Percentiles rank a stretch among this genome's conserved stretches.
phyloP scores from a whole-genome alignment of 2,329 filamentous ascomycete genomes.

The Aspergillus aculeatinus region DNA sequence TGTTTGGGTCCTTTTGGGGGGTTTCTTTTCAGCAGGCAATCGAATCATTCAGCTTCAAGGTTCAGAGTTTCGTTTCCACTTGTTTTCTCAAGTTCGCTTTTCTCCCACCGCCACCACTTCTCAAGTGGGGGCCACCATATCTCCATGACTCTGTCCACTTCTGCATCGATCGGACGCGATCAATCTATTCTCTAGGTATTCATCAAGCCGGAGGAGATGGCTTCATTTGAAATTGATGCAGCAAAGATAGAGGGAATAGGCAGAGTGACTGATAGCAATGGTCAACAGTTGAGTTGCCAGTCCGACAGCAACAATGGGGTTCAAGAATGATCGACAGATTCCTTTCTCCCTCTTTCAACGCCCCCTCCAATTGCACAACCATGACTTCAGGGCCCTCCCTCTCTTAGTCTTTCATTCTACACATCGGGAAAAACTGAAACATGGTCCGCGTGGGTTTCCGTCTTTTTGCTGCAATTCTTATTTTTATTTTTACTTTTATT shows the following conservation, averaged over 20 bases:
- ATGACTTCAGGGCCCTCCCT: background rate
- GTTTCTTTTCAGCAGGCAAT: background rate
- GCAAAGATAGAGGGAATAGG: too few relatives aligned
- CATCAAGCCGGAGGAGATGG: background rate
- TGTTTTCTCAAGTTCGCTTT: background rate
- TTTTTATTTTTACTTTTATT: background rate
- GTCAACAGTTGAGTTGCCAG: background rate
- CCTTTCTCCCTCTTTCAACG: background rate
- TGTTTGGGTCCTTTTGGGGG: background rate
- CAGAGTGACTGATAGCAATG: too few relatives aligned
- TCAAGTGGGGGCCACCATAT: background rate
- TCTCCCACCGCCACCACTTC: background rate
- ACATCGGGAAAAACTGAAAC: constrained; percentile 1
- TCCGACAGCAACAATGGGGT: constrained; percentile 6
- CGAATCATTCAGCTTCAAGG: too few relatives aligned
- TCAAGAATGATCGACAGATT: constrained; percentile 6
- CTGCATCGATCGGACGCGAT: background rate
- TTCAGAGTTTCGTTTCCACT: too few relatives aligned
- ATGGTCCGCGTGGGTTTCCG: background rate
- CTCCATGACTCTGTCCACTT: background rate
- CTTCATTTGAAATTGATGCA: too few relatives aligned
- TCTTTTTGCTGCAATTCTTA: background rate
- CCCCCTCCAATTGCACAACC: background rate
- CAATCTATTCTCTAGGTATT: background rate
- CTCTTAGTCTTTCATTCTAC: background rate